Percentiles rank a stretch among this genome's conserved stretches.
phyloP scores from a whole-genome alignment of 2,329 filamentous ascomycete genomes.

The Blastomyces silverae region DNA sequence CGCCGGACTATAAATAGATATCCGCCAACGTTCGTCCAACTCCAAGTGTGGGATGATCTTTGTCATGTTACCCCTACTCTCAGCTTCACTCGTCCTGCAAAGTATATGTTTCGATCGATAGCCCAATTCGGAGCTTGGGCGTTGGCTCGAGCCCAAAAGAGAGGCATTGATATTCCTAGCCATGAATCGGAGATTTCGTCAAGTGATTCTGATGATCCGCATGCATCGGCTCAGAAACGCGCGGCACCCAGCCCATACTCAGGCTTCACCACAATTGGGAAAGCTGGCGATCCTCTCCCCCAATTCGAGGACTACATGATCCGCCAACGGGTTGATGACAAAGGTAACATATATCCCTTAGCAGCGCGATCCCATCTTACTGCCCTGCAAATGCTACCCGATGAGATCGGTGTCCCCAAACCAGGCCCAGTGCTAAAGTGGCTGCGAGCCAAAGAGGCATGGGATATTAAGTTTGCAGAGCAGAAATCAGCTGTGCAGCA shows the following conservation, averaged over 20 bases:
- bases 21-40: conserved; percentile 79
- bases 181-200: conserved; percentile 68
- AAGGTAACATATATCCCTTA: conserved; percentile 67
- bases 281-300: conserved; percentile 75
- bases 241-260: conserved; percentile 21
- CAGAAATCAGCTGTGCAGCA: conserved; percentile 66
- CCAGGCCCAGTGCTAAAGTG: conserved; percentile 73
- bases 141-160: conserved; percentile 71
- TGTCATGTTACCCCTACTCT: conserved; percentile 89
- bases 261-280: conserved; percentile 56
- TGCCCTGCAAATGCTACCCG: conserved; percentile 56
- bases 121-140: conserved; percentile 93
- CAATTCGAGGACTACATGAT: conserved; percentile 83
- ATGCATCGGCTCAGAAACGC: not conserved
- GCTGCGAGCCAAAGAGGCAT: conserved; percentile 65
- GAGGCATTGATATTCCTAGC: conserved; percentile 70
- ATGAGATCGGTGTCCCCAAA: conserved; percentile 72
- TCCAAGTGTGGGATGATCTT: conserved; percentile 93
- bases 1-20: conserved; percentile 55
- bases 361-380: conserved; percentile 57
- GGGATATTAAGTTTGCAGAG: conserved; percentile 65
- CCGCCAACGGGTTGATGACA: conserved; percentile 72
- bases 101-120: conserved; percentile 88
- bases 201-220: conserved; percentile 26
- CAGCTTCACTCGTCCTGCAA: conserved; percentile 93